Evolutionary conservation across 495 filamentous ascomycete genomes (phyloP).

Genomic region (Neurospora africana): DNA sequence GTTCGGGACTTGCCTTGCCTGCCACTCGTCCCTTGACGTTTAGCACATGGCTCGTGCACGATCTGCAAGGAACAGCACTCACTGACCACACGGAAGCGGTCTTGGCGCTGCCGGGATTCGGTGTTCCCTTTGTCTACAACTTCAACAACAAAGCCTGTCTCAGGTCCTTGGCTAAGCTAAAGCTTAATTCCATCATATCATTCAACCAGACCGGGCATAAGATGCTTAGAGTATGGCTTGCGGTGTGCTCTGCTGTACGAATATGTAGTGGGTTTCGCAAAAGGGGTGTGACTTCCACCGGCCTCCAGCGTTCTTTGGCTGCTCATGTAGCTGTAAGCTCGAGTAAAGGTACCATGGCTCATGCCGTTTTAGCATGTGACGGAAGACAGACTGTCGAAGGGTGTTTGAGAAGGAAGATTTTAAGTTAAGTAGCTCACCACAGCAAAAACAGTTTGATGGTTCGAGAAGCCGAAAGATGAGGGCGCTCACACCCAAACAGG

Average conservation of each 20-base stretch:
- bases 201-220: not conserved
- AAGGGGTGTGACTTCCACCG: not conserved
- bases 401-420: not conserved
- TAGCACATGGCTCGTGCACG: not conserved
- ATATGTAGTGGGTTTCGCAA: not conserved
- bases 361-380: not conserved
- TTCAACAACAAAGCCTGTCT: not conserved
- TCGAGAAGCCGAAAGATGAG: not conserved
- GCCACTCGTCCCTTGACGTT: not conserved
- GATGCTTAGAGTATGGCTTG: not conserved
- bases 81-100: not conserved
- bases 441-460: not conserved
- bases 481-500: not conserved
- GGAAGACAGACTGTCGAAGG: not conserved
- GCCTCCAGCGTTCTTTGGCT: not conserved
- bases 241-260: too few relatives aligned
- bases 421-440: not conserved
- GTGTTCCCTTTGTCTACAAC: not conserved
- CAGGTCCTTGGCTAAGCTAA: not conserved
- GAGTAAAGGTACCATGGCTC: not conserved
- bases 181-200: not conserved
- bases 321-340: not conserved
- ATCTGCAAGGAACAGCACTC: not conserved
- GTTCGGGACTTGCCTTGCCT: not conserved
- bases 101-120: not conserved